Percentiles rank a stretch among this genome's conserved stretches.
These are phyloP conservation scores for Apium graveolens DNA, from an alignment of 129 eudicot genomes.

Conservation along the genomic window DNA sequence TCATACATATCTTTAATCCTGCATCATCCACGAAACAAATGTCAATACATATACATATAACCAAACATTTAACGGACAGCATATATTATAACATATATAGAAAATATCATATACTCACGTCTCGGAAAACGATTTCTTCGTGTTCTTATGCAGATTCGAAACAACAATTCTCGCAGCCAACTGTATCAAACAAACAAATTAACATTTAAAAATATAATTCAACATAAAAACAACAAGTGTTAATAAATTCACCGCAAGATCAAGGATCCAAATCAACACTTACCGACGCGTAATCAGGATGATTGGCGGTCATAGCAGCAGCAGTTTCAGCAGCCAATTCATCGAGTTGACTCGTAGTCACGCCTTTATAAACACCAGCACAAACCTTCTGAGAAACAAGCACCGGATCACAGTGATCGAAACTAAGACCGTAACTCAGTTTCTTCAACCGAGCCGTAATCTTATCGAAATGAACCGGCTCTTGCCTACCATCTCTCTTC, in stretches of 20 bases:
- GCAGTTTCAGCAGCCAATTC: slow-evolving; percentile 98
- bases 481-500: slow-evolving; percentile 87
- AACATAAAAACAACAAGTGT: neutral
- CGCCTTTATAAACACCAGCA: slow-evolving; percentile 91
- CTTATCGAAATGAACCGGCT: slow-evolving; percentile 86
- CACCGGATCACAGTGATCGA: slow-evolving; percentile 83
- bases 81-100: neutral
- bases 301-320: slow-evolving; percentile 92
- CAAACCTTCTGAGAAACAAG: slow-evolving; percentile 89
- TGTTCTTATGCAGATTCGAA: slow-evolving; percentile 61
- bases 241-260: neutral
- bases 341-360: slow-evolving; percentile 88
- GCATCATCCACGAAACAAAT: slow-evolving; percentile 10
- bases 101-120: slow-evolving; percentile 30
- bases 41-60: neutral
- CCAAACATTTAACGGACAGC: neutral
- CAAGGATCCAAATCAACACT: neutral
- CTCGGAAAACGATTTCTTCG: slow-evolving; percentile 55
- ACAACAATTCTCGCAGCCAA: slow-evolving; percentile 67
- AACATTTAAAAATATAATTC: neutral
- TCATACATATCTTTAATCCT: slow-evolving; percentile 76
- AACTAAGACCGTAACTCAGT: slow-evolving; percentile 80
- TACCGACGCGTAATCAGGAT: slow-evolving; percentile 91
- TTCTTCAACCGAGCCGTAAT: slow-evolving; percentile 94
- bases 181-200: slow-evolving; percentile 12